Evolutionary conservation across 306 rosid genomes (phyloP), one percentile per base, ranked within the genome.

Genomic region (Lablab purpureus): DNA sequence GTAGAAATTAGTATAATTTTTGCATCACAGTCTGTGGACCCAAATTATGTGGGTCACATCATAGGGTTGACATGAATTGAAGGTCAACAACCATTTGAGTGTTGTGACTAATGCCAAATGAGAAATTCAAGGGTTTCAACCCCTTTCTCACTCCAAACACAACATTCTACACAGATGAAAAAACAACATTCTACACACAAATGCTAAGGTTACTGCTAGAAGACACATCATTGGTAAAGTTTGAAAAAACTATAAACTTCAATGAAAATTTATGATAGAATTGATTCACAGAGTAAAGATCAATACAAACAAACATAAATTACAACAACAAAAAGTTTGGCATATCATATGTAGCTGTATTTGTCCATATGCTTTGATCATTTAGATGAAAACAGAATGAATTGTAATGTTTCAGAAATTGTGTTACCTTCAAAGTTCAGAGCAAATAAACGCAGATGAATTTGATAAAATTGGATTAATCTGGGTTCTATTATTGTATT

Each of bases 51-150:
- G 40, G 18, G 19, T 37, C 50, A 6, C 2, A 37, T 37, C 2
- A 40, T 1, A 43, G 60, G 60, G 51, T 79, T 79, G 77, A 69
- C 77, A 78, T 23, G 45, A 21, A 10, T 52, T 10, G 1, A 27
- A 59, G 30, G 30, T 74, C 71, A 74, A 74, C 59, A 59, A 60
- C 30, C 19, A 18, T 25, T 51, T 32, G 5, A 63, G 34, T 63
- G 72, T 4, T 14, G 37, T 62, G 63, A 62, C 19, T 28, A 60
- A 62, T 75, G 80, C 49, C 62, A 4, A 47, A 30, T 7, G 45
- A 21, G 2, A 60, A 14, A 50, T 30, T 18, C 19, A 50, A 68
- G 2, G 36, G 0, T 10, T 60, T 60, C 13, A 60, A 28, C 67
- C 21, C 37, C 41, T 40, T 40, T 40, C 43, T 40, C 13, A 40